Evolutionary conservation across 2,329 filamentous ascomycete genomes (phyloP).

Genomic region (Alternaria viburni): DNA sequence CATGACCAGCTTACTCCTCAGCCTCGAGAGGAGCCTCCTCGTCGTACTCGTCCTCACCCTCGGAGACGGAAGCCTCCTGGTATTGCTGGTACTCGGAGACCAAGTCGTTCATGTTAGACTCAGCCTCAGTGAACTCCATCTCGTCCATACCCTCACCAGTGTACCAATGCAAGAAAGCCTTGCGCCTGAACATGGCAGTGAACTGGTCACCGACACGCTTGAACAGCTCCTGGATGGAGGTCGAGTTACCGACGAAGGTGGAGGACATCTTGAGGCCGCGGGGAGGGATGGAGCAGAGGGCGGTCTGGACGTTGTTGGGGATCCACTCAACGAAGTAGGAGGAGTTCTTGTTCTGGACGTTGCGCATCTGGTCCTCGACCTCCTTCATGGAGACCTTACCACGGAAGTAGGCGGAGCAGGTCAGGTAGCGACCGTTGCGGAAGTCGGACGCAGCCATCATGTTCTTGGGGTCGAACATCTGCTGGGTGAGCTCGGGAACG

Average conservation of each 20-base stretch:
- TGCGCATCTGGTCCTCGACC: slow-evolving; percentile 99
- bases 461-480: slow-evolving; percentile 99
- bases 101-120: slow-evolving; percentile 99
- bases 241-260: slow-evolving; percentile 99
- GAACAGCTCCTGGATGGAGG: slow-evolving; percentile 99
- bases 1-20: slow-evolving; percentile 62
- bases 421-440: slow-evolving; percentile 99
- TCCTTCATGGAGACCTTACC: slow-evolving; percentile 99
- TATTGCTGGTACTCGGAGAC: slow-evolving; percentile 99
- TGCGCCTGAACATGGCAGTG: slow-evolving; percentile 99
- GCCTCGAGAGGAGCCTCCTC: slow-evolving; percentile 78
- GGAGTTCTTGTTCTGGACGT: slow-evolving; percentile 99
- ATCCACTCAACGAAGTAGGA: slow-evolving; percentile 99
- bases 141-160: slow-evolving; percentile 99
- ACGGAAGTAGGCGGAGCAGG: slow-evolving; percentile 99
- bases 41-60: slow-evolving; percentile 95
- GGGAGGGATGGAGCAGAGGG: slow-evolving; percentile 97
- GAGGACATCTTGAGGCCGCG: slow-evolving; percentile 99
- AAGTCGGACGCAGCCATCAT: slow-evolving; percentile 99
- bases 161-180: slow-evolving; percentile 99
- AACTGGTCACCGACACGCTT: slow-evolving; percentile 99
- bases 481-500: slow-evolving; percentile 98
- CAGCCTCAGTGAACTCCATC: slow-evolving; percentile 99
- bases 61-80: slow-evolving; percentile 97
- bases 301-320: slow-evolving; percentile 99